Evolutionary conservation across 768 basidiomycete species (phyloP).

Genomic region (Mycena amicta): DNA sequence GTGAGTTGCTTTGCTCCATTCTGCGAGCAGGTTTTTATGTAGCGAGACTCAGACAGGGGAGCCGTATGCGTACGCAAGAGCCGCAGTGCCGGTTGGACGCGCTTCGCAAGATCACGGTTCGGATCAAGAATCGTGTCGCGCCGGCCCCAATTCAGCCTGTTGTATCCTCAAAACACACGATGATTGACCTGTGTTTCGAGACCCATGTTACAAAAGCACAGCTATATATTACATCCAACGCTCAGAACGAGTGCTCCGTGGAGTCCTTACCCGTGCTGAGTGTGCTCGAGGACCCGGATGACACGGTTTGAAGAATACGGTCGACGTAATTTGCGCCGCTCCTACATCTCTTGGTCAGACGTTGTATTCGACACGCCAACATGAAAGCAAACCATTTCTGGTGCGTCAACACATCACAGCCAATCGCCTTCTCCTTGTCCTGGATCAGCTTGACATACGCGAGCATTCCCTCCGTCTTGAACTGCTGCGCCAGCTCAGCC

Average conservation of each 20-base stretch:
- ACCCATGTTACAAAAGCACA: background rate
- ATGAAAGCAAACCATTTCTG: constrained; percentile 89
- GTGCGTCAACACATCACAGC: constrained; percentile 89
- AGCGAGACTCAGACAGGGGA: too few relatives aligned
- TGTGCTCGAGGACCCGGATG: constrained; percentile 88
- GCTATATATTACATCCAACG: background rate
- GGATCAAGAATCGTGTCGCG: too few relatives aligned
- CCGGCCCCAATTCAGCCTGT: too few relatives aligned
- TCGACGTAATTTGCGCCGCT: constrained; percentile 93
- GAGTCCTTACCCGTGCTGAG: constrained; percentile 84
- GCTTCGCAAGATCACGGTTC: too few relatives aligned
- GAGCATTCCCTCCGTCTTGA: constrained; percentile 88
- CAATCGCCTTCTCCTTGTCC: constrained; percentile 84
- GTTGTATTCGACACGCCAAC: background rate
- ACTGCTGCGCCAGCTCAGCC: constrained; percentile 81
- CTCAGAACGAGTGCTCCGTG: constrained; percentile 82
- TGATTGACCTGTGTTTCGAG: too few relatives aligned
- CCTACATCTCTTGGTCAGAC: constrained; percentile 41
- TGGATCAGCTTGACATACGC: constrained; percentile 91
- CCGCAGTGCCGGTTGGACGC: too few relatives aligned
- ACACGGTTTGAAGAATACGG: constrained; percentile 78
- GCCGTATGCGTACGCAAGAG: too few relatives aligned
- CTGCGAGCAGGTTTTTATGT: too few relatives aligned
- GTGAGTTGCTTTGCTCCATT: too few relatives aligned
- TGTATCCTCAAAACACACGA: too few relatives aligned